These are phyloP conservation scores for Dictyophora rubrovolvata DNA, from an alignment of 768 basidiomycete genomes.

Conservation along the genomic window DNA sequence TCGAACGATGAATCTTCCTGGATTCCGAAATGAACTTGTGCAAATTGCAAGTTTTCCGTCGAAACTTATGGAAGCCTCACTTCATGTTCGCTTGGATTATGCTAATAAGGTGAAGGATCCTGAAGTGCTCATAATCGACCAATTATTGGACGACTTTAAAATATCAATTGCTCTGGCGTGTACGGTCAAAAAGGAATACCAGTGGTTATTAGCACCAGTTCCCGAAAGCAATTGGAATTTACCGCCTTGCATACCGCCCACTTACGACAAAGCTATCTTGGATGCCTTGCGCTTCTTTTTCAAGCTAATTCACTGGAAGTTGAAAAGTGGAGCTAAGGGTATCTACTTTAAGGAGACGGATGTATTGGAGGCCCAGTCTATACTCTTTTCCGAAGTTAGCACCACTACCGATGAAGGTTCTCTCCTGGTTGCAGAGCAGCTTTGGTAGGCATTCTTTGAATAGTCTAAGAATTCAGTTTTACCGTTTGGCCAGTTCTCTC, in stretches of 20 bases:
- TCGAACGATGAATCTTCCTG: slow-evolving; percentile 82
- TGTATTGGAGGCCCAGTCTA: slow-evolving; percentile 94
- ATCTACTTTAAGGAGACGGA: slow-evolving; percentile 98
- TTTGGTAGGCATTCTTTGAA: slow-evolving; percentile 55
- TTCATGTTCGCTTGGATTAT: slow-evolving; percentile 83
- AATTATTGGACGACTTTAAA: slow-evolving; percentile 88
- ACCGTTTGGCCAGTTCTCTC: slow-evolving; percentile 48
- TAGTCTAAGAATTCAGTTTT: neutral
- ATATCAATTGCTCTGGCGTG: slow-evolving; percentile 86
- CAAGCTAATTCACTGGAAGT: slow-evolving; percentile 88
- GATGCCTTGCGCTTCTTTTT: slow-evolving; percentile 87
- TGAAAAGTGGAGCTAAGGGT: slow-evolving; percentile 84
- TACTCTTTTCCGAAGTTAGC: slow-evolving; percentile 87
- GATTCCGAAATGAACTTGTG: slow-evolving; percentile 80
- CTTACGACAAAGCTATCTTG: slow-evolving; percentile 83
- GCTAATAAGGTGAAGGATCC: slow-evolving; percentile 83
- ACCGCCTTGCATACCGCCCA: slow-evolving; percentile 78
- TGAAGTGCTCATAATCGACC: slow-evolving; percentile 83
- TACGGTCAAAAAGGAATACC: slow-evolving; percentile 90
- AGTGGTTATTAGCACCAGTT: slow-evolving; percentile 83
- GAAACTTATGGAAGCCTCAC: slow-evolving; percentile 81
- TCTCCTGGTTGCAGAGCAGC: slow-evolving; percentile 84
- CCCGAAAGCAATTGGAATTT: slow-evolving; percentile 81
- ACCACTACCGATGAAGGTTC: slow-evolving; percentile 82
- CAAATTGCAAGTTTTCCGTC: slow-evolving; percentile 95